A percentile compares a stretch with the other conserved stretches of the same genome.
phyloP scores from a whole-genome alignment of 1,284 basidiomycete species.

The Somion occarium region DNA sequence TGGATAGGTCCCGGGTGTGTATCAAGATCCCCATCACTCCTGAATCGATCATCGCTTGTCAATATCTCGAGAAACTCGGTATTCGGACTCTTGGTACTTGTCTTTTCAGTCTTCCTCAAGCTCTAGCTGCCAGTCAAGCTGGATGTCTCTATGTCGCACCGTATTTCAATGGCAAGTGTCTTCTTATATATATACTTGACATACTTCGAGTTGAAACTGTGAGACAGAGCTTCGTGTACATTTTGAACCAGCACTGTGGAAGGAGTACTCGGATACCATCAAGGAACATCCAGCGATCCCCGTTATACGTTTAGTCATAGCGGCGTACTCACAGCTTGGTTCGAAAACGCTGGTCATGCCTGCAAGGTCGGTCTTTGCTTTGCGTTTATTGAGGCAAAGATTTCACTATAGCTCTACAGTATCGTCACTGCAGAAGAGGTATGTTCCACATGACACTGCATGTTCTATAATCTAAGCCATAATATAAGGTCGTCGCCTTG shows the following conservation, averaged over 20 bases:
- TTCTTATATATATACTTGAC: not conserved
- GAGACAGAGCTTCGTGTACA: constrained; percentile 42
- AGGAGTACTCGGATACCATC: constrained; percentile 35
- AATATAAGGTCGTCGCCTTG: constrained; percentile 38
- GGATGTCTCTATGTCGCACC: constrained; percentile 44
- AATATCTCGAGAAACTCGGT: constrained; percentile 32
- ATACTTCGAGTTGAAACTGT: not conserved
- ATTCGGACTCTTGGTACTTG: constrained; percentile 45
- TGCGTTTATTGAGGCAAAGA: not conserved
- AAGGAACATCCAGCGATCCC: constrained; percentile 38
- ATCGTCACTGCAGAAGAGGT: constrained; percentile 41
- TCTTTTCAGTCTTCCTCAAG: constrained; percentile 43
- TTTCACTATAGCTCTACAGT: constrained; percentile 27
- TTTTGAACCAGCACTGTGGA: constrained; percentile 37
- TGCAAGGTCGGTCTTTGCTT: constrained; percentile 34
- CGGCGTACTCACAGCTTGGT: constrained; percentile 31
- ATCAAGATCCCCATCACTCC: constrained; percentile 50
- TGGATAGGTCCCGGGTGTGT: constrained; percentile 38
- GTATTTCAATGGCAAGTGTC: constrained; percentile 41
- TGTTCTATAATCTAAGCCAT: not conserved
- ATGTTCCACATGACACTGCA: constrained; percentile 4
- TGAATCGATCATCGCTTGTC: constrained; percentile 41
- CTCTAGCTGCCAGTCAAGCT: constrained; percentile 43
- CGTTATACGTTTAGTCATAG: constrained; percentile 35
- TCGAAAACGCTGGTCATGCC: constrained; percentile 45